Evolutionary conservation across 257 asterid genomes (phyloP).

Genomic region (Lycium barbarum): DNA sequence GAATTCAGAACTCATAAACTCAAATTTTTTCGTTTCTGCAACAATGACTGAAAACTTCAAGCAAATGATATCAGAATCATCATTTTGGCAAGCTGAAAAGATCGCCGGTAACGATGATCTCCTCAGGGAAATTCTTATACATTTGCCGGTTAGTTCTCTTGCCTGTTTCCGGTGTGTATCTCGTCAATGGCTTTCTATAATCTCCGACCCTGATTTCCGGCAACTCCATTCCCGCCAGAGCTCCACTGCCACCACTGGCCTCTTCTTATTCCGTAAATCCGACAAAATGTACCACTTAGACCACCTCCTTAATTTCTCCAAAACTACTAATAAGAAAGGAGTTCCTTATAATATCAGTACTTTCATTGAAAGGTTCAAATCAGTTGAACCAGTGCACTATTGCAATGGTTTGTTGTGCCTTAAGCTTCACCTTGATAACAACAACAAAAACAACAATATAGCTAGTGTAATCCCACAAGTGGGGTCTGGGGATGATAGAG

Average conservation of each 20-base stretch:
- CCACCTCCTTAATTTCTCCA: neutral
- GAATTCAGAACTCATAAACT: no score
- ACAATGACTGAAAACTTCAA: neutral
- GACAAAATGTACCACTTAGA: neutral
- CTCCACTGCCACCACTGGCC: neutral
- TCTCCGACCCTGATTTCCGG: neutral
- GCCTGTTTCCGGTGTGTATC: neutral
- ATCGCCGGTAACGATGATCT: conserved; percentile 3
- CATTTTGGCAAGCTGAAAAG: neutral
- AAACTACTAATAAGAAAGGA: neutral
- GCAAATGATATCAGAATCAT: neutral
- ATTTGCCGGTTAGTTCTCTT: neutral
- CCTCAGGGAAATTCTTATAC: neutral
- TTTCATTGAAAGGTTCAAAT: neutral
- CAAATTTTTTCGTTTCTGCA: no score
- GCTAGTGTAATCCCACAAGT: no score
- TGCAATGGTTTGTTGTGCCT: neutral
- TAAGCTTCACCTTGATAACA: neutral
- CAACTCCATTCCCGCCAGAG: neutral
- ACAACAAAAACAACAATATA: no score
- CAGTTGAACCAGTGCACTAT: neutral
- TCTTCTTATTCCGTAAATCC: neutral
- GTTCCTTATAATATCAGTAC: neutral
- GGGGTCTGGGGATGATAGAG: no score
- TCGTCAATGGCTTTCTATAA: neutral